Base-by-base conservation (phyloP, 202 grass and related monocot species). In the Thinopyrum obtusiflorum region DNA sequence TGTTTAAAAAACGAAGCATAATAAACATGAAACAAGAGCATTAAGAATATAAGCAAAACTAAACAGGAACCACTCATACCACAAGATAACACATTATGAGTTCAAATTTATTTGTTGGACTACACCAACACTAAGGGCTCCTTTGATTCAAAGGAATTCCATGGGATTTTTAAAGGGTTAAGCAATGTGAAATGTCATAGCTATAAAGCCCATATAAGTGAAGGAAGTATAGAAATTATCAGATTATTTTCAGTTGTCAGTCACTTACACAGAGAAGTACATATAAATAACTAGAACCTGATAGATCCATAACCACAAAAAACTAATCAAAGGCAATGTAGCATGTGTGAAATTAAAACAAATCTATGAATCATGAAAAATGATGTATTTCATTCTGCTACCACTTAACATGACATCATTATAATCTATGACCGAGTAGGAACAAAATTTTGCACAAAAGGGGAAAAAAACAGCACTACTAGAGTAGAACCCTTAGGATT, bases 21-120 rank as follows among this genome's bases (percentile, higher is more conserved):
- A 79, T 11, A 39, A 79, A 77, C 21, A 86, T 90, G 68, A 78
- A 10, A 9, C 61, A 70, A 86, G 46, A 89, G 49, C 71, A 68
- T 27, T 72, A 39, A 68, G 57, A 76, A 87, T 76, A 40, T 70
- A 80, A 69, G 10, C 55, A 71, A 62, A 17, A 66, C 47, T 77
- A 49, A 49, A 47, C 23, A 12, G 5, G 17, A 49, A 27, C 6
- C 5, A 79, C 32, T 74, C 24, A 47, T 32, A 65, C 46, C 79
- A 76, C 17, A 80, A 86, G 26, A 65, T 26, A 68, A 86, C 44
- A 85, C 61, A 77, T n/a, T 15, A 71, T 39, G 27, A 75, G 20
- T 61, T 68, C 61, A 28, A 77, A 28, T 29, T 64, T 82, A 77
- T 62, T 70, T 74, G 27, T 51, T 69, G 35, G 21, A 68, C 37